Conservation (phyloP, 2,329 filamentous ascomycete genomes). For the Fusarium haematococcum region DNA sequence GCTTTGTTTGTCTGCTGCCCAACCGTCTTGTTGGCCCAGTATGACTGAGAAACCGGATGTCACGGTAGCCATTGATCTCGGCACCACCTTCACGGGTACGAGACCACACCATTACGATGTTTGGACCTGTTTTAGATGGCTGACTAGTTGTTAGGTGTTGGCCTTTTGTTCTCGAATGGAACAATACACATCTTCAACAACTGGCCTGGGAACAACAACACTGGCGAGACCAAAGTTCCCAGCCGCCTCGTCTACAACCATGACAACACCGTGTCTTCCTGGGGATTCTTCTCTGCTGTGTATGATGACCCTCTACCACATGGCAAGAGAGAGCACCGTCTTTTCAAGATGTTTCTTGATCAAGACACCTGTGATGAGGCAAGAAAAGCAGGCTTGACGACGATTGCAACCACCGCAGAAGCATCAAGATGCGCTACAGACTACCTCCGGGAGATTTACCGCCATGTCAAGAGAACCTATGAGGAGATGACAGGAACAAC, state of each 20-base stretch:
- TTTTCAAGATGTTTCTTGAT: background rate
- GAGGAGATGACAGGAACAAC: background rate
- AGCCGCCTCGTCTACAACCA: background rate
- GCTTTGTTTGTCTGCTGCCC: background rate
- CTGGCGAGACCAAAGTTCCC: background rate
- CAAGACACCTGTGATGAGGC: background rate
- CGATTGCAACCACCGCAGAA: background rate
- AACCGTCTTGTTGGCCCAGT: background rate
- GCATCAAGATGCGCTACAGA: background rate
- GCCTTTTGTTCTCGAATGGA: background rate
- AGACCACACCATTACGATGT: background rate
- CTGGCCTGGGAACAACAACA: background rate
- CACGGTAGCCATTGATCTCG: background rate
- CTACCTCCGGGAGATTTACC: background rate
- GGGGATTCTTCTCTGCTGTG: background rate
- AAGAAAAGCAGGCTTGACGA: background rate
- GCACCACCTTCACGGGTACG: background rate
- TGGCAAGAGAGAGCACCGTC: background rate
- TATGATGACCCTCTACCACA: background rate
- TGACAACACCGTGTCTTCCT: background rate
- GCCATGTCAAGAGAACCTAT: background rate
- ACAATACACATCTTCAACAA: background rate
- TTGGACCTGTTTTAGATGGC: accelerated
- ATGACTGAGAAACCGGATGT: background rate
- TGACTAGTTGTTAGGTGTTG: background rate